Evolutionary conservation across 2,329 filamentous ascomycete genomes (phyloP).

Genomic region (Chaetomiaceae sp.): DNA sequence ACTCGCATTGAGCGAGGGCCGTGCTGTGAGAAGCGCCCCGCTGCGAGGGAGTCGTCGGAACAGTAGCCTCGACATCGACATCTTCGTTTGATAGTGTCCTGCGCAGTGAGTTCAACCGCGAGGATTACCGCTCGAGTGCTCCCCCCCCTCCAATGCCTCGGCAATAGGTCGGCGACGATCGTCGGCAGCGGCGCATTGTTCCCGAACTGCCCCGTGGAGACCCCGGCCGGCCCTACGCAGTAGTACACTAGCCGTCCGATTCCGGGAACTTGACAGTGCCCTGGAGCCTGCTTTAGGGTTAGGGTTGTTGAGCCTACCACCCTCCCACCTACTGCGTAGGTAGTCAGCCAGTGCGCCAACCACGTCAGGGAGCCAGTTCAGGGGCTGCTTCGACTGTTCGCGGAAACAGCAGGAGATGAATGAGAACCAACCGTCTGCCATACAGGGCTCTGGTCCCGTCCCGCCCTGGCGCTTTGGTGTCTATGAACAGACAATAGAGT

Average conservation of each 20-base stretch:
- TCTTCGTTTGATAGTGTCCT: too few relatives aligned
- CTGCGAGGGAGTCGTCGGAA: constrained; percentile 11
- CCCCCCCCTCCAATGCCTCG: not conserved
- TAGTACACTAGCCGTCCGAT: not conserved
- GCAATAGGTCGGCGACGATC: not conserved
- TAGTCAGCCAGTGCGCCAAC: too few relatives aligned
- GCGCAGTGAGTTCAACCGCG: too few relatives aligned
- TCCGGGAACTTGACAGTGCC: constrained; percentile 9
- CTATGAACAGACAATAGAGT: too few relatives aligned
- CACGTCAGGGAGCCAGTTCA: too few relatives aligned
- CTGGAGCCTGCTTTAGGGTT: constrained; percentile 2
- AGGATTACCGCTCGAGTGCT: too few relatives aligned
- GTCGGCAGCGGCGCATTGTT: constrained; percentile 1
- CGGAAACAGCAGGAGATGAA: not conserved
- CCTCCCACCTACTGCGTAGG: too few relatives aligned
- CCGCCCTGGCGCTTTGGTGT: too few relatives aligned
- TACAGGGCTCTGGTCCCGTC: too few relatives aligned
- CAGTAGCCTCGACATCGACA: constrained; percentile 23
- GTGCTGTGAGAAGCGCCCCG: not conserved
- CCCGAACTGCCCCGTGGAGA: constrained; percentile 1
- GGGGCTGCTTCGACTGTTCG: too few relatives aligned
- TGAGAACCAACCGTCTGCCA: not conserved
- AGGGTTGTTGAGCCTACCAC: constrained; percentile 6
- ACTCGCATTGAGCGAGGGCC: constrained; percentile 2
- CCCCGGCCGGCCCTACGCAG: constrained; percentile 11